Evolutionary conservation across 2,329 filamentous ascomycete genomes (phyloP), one percentile per base, ranked within the genome.

Genomic region (Stachybotrys elegans): DNA sequence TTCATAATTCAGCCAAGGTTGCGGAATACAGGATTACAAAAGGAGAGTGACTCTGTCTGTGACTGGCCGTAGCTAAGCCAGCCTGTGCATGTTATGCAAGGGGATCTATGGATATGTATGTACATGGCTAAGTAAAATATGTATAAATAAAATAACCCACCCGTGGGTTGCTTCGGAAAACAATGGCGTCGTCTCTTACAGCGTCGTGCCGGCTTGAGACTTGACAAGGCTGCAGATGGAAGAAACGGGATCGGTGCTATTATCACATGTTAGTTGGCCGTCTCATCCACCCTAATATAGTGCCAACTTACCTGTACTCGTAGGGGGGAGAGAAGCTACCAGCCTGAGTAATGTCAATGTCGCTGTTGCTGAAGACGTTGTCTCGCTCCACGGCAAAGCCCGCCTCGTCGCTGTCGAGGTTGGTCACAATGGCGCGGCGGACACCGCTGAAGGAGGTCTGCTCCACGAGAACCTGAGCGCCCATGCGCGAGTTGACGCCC

Each of bases 381-480:
- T 70, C 63, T 8, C 53, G 60, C 20, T 64, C 55, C 22, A 71
- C 62, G 14, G 69, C 70, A 47, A 67, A 74, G 6, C 72, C 72
- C 2, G 57, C 59, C 37, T 68, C 57, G 12, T 65, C 58, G 32
- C 70, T 72, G 56, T 75, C 72, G 25, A 70, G 63, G 45, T 66
- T 54, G 19, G 62, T 66, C 16, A 65, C 57, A 45, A 67, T 62
- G 31, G 67, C 58, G 16, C 70, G 63, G 51, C 66, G 66, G 34
- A 66, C 63, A 46, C 65, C 69, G 29, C 63, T 62, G 51, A 76
- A 78, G 52, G 65, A 65, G 45, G 73, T 73, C 34, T 69, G 71
- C 63, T 80, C 73, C 20, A 78, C 68, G 21, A 79, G 68, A 3
- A 78, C 61, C 53, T 81, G 70, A 1, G 76, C 75, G 9, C 67